A percentile compares a stretch with the other conserved stretches of the same genome.
These are phyloP conservation scores for Anthracocystis panici-leucophaei DNA, from an alignment of 1,284 basidiomycete species.

Conservation along the genomic window DNA sequence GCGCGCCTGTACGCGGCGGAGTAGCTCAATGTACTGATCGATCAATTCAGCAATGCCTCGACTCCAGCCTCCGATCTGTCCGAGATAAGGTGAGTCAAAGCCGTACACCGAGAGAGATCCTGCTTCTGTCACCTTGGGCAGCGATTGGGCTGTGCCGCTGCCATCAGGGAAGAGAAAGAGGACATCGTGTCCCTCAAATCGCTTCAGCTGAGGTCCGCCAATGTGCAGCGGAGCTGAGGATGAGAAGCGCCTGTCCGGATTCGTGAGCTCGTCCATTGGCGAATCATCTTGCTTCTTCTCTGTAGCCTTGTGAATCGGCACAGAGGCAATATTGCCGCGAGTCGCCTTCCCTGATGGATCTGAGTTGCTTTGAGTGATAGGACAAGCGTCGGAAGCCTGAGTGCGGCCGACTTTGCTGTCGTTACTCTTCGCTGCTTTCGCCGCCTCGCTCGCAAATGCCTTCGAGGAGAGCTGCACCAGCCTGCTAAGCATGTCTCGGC, in stretches of 20 bases:
- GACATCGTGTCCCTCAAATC: slow-evolving; percentile 18
- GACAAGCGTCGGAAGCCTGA: neutral
- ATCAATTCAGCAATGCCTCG: slow-evolving; percentile 46
- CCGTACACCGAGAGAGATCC: slow-evolving; percentile 34
- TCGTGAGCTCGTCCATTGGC: slow-evolving; percentile 34
- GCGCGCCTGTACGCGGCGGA: slow-evolving; percentile 21
- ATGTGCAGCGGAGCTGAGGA: slow-evolving; percentile 28
- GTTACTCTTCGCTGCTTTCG: slow-evolving; percentile 15
- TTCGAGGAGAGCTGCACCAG: slow-evolving; percentile 45
- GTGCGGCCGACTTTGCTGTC: neutral
- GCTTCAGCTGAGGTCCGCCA: slow-evolving; percentile 21
- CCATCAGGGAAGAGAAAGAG: slow-evolving; percentile 50
- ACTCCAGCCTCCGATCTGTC: slow-evolving; percentile 33
- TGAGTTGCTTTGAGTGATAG: neutral
- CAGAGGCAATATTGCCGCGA: neutral
- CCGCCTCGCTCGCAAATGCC: slow-evolving; percentile 37
- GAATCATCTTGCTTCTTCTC: slow-evolving; percentile 8
- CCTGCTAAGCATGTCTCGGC: slow-evolving; percentile 36
- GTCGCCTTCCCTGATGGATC: neutral
- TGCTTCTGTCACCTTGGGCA: slow-evolving; percentile 11
- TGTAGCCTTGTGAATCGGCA: neutral
- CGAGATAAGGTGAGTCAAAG: slow-evolving; percentile 49
- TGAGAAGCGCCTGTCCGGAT: slow-evolving; percentile 19
- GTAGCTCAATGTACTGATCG: slow-evolving; percentile 36
- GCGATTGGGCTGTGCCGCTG: slow-evolving; percentile 29